Evolutionary conservation across 1,284 basidiomycete species (phyloP).

Genomic region (Trichosporon coremiiforme): DNA sequence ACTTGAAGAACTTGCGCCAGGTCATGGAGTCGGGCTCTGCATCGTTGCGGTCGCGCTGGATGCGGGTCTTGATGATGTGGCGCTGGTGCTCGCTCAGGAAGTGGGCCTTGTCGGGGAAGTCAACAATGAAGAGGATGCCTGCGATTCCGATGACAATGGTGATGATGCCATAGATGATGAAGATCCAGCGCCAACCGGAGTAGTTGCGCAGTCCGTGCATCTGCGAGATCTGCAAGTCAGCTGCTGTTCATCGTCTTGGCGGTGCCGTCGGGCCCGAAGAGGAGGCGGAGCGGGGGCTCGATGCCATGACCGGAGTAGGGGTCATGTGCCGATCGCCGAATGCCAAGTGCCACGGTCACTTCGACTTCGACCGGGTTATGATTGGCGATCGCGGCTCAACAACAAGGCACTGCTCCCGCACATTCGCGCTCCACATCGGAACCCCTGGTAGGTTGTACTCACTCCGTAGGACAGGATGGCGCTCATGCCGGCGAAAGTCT

Average conservation of each 20-base stretch:
- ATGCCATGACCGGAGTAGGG: neutral
- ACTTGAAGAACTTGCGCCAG: slow-evolving; percentile 43
- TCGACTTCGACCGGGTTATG: no score
- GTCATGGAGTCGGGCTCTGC: slow-evolving; percentile 55
- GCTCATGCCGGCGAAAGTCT: slow-evolving; percentile 14
- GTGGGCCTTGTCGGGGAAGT: slow-evolving; percentile 59
- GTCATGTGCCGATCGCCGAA: neutral
- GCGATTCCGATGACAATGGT: slow-evolving; percentile 43
- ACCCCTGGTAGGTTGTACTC: slow-evolving; percentile 25
- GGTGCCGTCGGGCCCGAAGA: no score
- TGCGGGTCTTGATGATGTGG: slow-evolving; percentile 53
- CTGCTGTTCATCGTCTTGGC: neutral
- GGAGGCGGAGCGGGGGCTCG: no score
- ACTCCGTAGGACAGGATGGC: slow-evolving; percentile 26
- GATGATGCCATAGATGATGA: slow-evolving; percentile 21
- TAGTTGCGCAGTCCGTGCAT: neutral
- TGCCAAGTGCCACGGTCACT: neutral
- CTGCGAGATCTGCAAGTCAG: slow-evolving; percentile 14
- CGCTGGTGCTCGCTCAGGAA: slow-evolving; percentile 57
- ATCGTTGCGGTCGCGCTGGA: slow-evolving; percentile 58
- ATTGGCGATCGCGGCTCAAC: neutral
- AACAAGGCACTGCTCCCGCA: neutral
- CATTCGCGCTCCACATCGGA: neutral
- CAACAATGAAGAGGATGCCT: slow-evolving; percentile 43
- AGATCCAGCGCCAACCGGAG: slow-evolving; percentile 23